These are phyloP conservation scores for Prototheca cutis DNA, from an alignment of 163 green algal genomes.

Conservation along the genomic window DNA sequence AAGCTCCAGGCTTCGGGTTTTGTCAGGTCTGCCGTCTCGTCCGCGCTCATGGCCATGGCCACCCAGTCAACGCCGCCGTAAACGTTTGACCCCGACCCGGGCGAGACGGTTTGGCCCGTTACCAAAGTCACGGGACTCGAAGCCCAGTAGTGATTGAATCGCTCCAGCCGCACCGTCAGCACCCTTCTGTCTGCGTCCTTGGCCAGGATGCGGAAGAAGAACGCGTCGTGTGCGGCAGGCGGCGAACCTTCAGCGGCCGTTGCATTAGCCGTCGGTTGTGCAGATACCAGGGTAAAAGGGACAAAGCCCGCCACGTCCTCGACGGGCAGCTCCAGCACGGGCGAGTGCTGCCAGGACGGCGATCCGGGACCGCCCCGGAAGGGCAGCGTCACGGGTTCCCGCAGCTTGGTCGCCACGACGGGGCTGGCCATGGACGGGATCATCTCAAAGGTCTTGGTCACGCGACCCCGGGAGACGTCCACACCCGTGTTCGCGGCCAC, in stretches of 20 bases:
- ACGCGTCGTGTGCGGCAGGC: too few species aligned
- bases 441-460: constrained; percentile 29
- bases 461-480: constrained; percentile 15
- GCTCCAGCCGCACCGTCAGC: constrained; percentile 17
- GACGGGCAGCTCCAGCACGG: constrained; percentile 8
- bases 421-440: constrained; percentile 18
- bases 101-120: neutral
- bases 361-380: constrained; percentile 5
- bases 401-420: constrained; percentile 1
- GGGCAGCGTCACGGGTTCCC: constrained; percentile 1
- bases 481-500: constrained; percentile 20
- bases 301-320: constrained; percentile 7
- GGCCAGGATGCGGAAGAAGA: constrained; percentile 26
- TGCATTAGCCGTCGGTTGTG: too few species aligned
- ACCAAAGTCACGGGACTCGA: neutral
- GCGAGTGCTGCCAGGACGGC: constrained; percentile 11
- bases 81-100: constrained; percentile 3
- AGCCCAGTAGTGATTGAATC: constrained; percentile 24
- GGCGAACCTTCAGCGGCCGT: too few species aligned
- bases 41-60: constrained; percentile 15
- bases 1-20: constrained; percentile 7
- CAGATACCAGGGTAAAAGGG: constrained; percentile 18
- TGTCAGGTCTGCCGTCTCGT: constrained; percentile 21
- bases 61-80: constrained; percentile 29
- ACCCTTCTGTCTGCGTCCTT: neutral